Evolutionary conservation across 2,329 filamentous ascomycete species (phyloP), one percentile per base, ranked within the genome.

Genomic region (Fusarium hostae): DNA sequence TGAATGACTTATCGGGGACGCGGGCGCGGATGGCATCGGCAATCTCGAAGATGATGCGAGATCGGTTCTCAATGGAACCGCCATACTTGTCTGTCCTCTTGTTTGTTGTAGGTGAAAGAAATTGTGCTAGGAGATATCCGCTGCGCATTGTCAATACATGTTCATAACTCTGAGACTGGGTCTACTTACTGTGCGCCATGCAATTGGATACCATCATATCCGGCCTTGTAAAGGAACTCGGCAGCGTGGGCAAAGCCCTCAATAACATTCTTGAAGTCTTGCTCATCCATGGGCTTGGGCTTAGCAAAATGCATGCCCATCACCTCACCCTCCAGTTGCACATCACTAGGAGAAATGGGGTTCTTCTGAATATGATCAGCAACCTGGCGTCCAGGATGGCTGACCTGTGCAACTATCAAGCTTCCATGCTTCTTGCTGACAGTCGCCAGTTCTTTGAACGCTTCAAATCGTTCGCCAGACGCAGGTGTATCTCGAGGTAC

Each of bases 161-260:
- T 28, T 2, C 2, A 9, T 9, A 2, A 7, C 4, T 9, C 0
- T 22, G 4, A 9, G 7, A 7, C 6, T 9, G 5, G 2, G 3
- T 12, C 1, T 12, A 70, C 76, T 71, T 66, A 78, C 76, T 88
- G 86, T 4, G 86, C 87, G 18, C 79, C 85, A 66, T 88, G 87
- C 9, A 88, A 77, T 74, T 86, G 68, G 28, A 87, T 78, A 6
- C 86, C 85, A 55, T 87, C 82, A 54, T 82, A 92, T 5, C 90
- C 90, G 0, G 89, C 89, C 77, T 88, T 88, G 63, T 91, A 84
- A 6, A 88, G 81, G 70, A 86, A 92, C 73, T 89, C 86, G 0
- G 89, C 89, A 0, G 89, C 85, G 72, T 91, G 86, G 0, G 87
- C 87, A 73, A 90, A 92, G 5, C 85, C 85, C 26, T 88, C 84